Evolutionary conservation across 257 asterid genomes (phyloP).

Genomic region (Plantago elongata): DNA sequence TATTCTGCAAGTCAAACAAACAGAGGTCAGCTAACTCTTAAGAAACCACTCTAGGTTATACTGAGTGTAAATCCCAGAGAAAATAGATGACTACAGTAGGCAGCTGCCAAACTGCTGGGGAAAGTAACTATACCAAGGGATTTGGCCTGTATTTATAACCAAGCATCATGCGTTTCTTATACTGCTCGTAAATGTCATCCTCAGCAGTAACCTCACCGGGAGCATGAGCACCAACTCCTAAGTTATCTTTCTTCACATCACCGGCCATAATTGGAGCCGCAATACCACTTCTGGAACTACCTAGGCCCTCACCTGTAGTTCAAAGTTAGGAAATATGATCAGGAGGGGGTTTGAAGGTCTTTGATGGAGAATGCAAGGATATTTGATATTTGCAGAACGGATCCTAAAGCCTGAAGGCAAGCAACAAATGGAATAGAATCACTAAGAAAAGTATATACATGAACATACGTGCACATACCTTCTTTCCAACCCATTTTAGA

Average conservation of each 20-base stretch:
- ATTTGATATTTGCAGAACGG: too few relatives aligned
- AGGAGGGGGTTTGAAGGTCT: too few relatives aligned
- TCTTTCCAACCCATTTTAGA: conserved; percentile 98
- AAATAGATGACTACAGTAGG: not conserved
- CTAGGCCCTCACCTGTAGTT: conserved; percentile 73
- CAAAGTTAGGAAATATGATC: not conserved
- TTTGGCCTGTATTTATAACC: conserved; percentile 87
- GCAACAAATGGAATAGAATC: too few relatives aligned
- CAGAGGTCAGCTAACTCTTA: not conserved
- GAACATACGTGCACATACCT: conserved; percentile 39
- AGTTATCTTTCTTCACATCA: conserved; percentile 65
- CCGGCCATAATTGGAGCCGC: conserved; percentile 84
- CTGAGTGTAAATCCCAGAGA: not conserved
- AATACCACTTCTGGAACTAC: conserved; percentile 82
- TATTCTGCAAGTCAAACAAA: conserved; percentile 42
- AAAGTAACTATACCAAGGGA: conserved; percentile 56
- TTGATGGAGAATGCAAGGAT: too few relatives aligned
- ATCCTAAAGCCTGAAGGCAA: too few relatives aligned
- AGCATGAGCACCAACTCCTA: conserved; percentile 87
- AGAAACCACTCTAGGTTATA: not conserved
- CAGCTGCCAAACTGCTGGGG: not conserved
- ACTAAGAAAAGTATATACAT: too few relatives aligned
- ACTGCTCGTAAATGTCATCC: conserved; percentile 93
- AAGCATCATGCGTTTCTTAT: conserved; percentile 95
- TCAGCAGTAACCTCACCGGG: conserved; percentile 90